Base-by-base conservation (phyloP, 208 protist species). In the Trypanosoma vivax region DNA sequence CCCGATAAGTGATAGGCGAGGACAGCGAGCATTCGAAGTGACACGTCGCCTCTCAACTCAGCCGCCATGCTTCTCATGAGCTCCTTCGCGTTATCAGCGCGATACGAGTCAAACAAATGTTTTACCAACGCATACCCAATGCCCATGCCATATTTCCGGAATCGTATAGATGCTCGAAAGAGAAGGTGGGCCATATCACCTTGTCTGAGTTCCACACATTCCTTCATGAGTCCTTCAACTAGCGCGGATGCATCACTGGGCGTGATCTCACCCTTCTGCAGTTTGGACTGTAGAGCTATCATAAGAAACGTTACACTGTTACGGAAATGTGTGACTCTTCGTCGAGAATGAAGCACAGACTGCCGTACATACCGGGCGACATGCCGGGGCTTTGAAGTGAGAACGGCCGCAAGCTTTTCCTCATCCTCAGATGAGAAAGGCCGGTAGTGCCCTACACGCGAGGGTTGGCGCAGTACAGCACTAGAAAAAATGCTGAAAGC, bases 301-400 rank as follows among this genome's bases (percentile, higher is more conserved):
- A 92, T 95, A 14, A 92, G 67, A 57, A 83, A 93, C 38, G 89
- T 95, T 5, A 95, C 85, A 31, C 80, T 82, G 60, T 92, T 95
- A 25, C 89, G 89, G 50, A 95, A 95, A 45, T 90, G 85, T 11
- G 71, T 67, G 24, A 83, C 78, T 57, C 78, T 79, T 21, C 73
- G 57, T 1, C 84, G 72, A 0, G 85, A 92, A 35, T 72, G 59
- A 10, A 86, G 71, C 78, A 93, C 90, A 0, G 77, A 83, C 51
- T 93, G 84, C 1, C 89, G 84, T 43, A 95, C 83, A 47, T 92
- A 73, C 0, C 83, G 78, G 2, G 81, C 72, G 10, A 93, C 85
- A 47, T 92, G 82, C 24, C 83, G 70, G 9, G 89, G 85, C 55
- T 92, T 92, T 21, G 62, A 79, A 5, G 75, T 70, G 31, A 93